These are phyloP conservation scores for Globisporangium paddicum DNA, from an alignment of 352 stramenopile genomes.

Conservation along the genomic window DNA sequence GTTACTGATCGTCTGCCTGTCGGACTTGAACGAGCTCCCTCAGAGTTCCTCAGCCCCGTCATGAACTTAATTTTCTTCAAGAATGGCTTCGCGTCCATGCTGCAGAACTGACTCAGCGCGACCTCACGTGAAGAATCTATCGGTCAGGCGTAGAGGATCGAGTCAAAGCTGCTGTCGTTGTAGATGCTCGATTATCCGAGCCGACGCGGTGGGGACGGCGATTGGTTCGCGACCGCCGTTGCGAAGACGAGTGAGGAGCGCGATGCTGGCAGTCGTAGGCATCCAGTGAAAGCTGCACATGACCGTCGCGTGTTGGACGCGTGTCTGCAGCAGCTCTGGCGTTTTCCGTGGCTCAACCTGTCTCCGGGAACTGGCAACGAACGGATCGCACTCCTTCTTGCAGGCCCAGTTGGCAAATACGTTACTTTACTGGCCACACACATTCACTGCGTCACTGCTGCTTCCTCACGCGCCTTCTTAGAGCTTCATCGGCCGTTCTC, in stretches of 20 bases:
- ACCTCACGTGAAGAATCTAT: too few species aligned
- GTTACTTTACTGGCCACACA: too few species aligned
- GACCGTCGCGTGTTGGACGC: too few species aligned
- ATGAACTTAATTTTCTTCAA: neutral
- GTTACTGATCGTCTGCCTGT: neutral
- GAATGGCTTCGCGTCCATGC: neutral
- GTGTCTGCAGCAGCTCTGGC: too few species aligned
- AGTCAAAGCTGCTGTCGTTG: conserved; percentile 2
- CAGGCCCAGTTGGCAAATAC: too few species aligned
- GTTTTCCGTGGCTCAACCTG: too few species aligned
- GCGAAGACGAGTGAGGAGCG: too few species aligned
- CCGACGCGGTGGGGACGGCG: neutral
- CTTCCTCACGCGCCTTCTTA: neutral
- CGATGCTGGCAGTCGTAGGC: neutral
- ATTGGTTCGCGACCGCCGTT: neutral
- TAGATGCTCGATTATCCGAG: neutral
- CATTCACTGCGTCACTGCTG: neutral
- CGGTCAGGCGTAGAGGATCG: too few species aligned
- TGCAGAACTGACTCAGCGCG: neutral
- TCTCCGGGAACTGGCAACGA: too few species aligned
- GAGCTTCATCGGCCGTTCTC: neutral
- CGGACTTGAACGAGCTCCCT: neutral
- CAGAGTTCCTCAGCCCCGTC: neutral
- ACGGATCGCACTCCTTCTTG: too few species aligned
- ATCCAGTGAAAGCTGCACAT: neutral